Evolutionary conservation across 495 filamentous ascomycete genomes (phyloP), one percentile per base, ranked within the genome.

Genomic region (Penicillium parvum): DNA sequence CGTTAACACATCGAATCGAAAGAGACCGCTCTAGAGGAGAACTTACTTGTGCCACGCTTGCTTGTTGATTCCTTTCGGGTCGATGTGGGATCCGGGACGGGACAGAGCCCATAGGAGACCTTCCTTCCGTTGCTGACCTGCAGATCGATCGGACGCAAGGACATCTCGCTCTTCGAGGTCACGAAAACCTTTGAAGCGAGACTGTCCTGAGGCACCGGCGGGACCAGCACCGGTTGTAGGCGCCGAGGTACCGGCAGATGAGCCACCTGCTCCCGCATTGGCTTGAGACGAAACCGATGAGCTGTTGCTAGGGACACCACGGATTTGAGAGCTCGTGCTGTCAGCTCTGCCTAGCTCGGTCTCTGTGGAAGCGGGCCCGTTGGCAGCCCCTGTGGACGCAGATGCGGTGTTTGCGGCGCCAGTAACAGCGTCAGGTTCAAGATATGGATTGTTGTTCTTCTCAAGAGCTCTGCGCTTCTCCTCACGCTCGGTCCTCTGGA

Each of bases 1-100:
- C 3, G 18, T 59, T 25, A 53, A 33, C 28, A 3, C 16, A 14
- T 34, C 35, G 12, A n/a, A 20, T 35, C 6, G 16, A 21, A 18
- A 44, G 48, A 47, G 7, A 49, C 29, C 18, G 11, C 21, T 60
- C 41, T 16, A 40, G n/a, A 29, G 14, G 15, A 26, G 25, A 35
- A 79, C 85, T 62, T 81, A 98, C 91, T 99, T 99, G 57, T 99
- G 92, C 94, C 92, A 98, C 39, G 88, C 90, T 61, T 92, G 88
- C 55, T 97, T 96, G 58, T 96, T 96, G 38, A 98, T 74, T 5
- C 86, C 88, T 51, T 91, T 88, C 3, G 94, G 94, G 60, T 99
- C 92, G 10, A 87, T 89, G 65, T 97, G 92, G 30, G 88, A 92
- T 3, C 90, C 92, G 5, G 92, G 94, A 49, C 88, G 79, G 49